Percentiles rank a stretch among this genome's conserved stretches.
Evolutionary conservation across 352 stramenopile species (phyloP).

Genomic region (Phytophthora ohioensis): DNA sequence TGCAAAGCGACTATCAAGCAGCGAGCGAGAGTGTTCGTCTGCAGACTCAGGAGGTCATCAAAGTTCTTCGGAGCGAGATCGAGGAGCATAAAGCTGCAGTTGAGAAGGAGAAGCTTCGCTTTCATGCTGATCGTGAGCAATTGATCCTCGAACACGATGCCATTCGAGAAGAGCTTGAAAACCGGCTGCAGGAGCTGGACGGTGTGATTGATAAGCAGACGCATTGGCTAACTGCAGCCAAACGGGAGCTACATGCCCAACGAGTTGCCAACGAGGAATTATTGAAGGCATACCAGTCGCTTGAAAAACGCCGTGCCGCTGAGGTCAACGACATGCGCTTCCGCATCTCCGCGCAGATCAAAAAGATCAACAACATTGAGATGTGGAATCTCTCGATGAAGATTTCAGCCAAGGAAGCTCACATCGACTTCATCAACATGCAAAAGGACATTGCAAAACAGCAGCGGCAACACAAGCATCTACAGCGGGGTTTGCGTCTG

Average conservation of each 20-base stretch:
- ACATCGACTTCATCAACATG: constrained; percentile 59
- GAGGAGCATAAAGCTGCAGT: constrained; percentile 40
- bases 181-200: constrained; percentile 41
- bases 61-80: constrained; percentile 47
- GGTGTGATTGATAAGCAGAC: constrained; percentile 51
- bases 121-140: constrained; percentile 48
- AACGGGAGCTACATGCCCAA: constrained; percentile 69
- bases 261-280: constrained; percentile 79
- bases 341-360: constrained; percentile 71
- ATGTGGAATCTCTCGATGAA: constrained; percentile 88
- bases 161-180: constrained; percentile 54
- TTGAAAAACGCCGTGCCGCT: constrained; percentile 74
- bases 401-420: constrained; percentile 68
- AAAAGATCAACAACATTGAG: constrained; percentile 76
- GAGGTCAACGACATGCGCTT: constrained; percentile 87
- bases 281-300: constrained; percentile 62
- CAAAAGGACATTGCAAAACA: constrained; percentile 53
- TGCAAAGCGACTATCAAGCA: constrained; percentile 61
- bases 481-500: constrained; percentile 66
- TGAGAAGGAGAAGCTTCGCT: constrained; percentile 41
- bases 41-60: constrained; percentile 59
- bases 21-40: constrained; percentile 56
- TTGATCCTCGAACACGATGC: constrained; percentile 54
- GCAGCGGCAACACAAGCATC: constrained; percentile 64
- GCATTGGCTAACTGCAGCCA: constrained; percentile 78